Evolutionary conservation across 2,329 filamentous ascomycete species (phyloP).

Genomic region (Peltaster fructicola): DNA sequence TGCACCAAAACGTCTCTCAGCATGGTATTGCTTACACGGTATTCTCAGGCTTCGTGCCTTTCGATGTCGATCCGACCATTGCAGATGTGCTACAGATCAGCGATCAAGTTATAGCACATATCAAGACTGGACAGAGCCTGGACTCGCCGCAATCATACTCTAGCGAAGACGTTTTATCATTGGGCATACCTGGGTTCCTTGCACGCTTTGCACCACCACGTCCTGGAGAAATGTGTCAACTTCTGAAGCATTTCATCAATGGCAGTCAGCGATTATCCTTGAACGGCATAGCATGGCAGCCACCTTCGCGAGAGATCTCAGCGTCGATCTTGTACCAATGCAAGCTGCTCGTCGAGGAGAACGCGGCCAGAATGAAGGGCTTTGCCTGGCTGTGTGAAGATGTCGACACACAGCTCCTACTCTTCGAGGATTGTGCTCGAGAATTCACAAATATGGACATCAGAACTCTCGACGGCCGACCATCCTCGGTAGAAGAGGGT

Average conservation of each 20-base stretch:
- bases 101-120: slow-evolving; percentile 3
- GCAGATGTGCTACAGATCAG: slow-evolving; percentile 5
- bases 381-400: slow-evolving; percentile 7
- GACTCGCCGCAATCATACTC: slow-evolving; percentile 2
- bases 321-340: slow-evolving; percentile 3
- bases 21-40: no score
- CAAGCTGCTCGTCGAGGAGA: slow-evolving; percentile 8
- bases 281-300: slow-evolving; percentile 3
- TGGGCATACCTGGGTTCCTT: slow-evolving; percentile 5
- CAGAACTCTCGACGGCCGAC: background rate
- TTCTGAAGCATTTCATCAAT: slow-evolving; percentile 5
- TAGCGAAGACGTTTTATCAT: no score
- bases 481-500: slow-evolving; percentile 5
- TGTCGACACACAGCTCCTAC: slow-evolving; percentile 5
- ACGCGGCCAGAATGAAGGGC: slow-evolving; percentile 7
- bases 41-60: no score
- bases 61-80: slow-evolving; percentile 1
- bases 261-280: slow-evolving; percentile 2
- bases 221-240: slow-evolving; percentile 4
- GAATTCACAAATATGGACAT: slow-evolving; percentile 3
- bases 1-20: no score
- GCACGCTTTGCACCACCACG: slow-evolving; percentile 5
- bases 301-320: slow-evolving; percentile 1
- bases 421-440: slow-evolving; percentile 6
- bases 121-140: slow-evolving; percentile 2